A percentile compares a stretch with the other conserved stretches of the same genome.
Conservation (phyloP, 2,329 filamentous ascomycete genomes). For the Periconia sp. region DNA sequence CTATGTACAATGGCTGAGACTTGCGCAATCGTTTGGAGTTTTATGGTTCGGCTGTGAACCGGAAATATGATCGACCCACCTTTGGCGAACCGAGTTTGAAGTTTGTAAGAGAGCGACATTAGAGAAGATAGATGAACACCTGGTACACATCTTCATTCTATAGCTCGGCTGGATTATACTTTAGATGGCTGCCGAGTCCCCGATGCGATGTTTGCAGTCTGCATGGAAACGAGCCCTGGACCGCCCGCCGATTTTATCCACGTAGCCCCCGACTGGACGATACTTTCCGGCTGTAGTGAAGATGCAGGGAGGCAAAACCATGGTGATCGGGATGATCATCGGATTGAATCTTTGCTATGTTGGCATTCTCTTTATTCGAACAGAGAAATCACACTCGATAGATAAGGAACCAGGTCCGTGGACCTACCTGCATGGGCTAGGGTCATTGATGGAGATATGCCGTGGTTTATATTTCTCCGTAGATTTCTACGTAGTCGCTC, state of each 20-base stretch:
- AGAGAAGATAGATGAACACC: no score
- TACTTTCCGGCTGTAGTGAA: background rate
- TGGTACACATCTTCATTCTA: no score
- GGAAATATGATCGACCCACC: constrained; percentile 19
- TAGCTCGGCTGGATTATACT: no score
- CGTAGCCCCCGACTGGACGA: background rate
- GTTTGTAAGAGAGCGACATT: no score
- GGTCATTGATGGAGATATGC: background rate
- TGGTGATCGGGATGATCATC: background rate
- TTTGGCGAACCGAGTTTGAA: background rate
- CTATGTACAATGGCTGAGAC: constrained; percentile 9
- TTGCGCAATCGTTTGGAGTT: constrained; percentile 15
- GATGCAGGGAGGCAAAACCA: background rate
- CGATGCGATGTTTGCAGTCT: no score
- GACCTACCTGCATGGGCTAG: background rate
- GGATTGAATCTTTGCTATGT: background rate
- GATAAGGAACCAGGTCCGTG: background rate
- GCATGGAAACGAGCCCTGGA: background rate
- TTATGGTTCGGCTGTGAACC: constrained; percentile 26
- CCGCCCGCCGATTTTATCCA: background rate
- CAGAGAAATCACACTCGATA: background rate
- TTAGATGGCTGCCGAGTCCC: no score
- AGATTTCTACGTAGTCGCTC: no score
- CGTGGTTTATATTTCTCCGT: background rate
- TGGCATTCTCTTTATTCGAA: background rate